Evolutionary conservation across 2,329 filamentous ascomycete species (phyloP).

Genomic region (Scortechinia acanthostroma): DNA sequence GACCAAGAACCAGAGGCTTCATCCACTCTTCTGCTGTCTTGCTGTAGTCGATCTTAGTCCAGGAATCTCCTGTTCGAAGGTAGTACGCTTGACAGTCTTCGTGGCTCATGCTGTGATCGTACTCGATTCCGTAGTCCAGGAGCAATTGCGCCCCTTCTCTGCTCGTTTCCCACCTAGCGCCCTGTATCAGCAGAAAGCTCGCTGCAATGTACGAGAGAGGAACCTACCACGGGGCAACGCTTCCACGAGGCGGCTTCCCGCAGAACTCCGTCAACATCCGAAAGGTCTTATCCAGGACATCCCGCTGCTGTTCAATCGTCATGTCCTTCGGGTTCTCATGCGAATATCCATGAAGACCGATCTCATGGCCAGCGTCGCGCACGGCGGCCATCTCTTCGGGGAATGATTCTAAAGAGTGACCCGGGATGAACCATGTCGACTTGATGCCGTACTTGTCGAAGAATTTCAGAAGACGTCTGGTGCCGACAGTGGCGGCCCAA

Average conservation of each 20-base stretch:
- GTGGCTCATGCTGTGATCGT: constrained; percentile 62
- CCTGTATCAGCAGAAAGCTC: neutral
- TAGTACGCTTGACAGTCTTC: constrained; percentile 60
- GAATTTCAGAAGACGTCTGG: constrained; percentile 39
- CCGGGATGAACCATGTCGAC: constrained; percentile 50
- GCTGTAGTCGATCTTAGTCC: constrained; percentile 63
- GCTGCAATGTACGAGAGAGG: neutral
- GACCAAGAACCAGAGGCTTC: constrained; percentile 53
- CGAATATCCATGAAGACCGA: constrained; percentile 58
- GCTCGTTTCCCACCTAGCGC: constrained; percentile 64
- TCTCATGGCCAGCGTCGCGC: constrained; percentile 49
- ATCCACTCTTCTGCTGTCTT: constrained; percentile 58
- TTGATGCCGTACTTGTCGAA: constrained; percentile 50
- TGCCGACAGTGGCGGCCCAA: constrained; percentile 41
- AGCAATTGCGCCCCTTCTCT: constrained; percentile 60
- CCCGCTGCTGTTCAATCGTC: constrained; percentile 68
- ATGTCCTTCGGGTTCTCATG: constrained; percentile 70
- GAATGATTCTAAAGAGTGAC: constrained; percentile 46
- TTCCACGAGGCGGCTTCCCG: constrained; percentile 66
- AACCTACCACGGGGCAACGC: constrained; percentile 57
- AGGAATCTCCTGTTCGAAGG: constrained; percentile 53
- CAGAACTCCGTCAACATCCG: constrained; percentile 64
- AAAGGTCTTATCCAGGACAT: constrained; percentile 70
- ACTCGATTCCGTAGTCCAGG: constrained; percentile 61
- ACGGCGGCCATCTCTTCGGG: constrained; percentile 45